Base-by-base conservation (phyloP, 805 yeast genomes). In the Metschnikowia drakensbergensis region DNA sequence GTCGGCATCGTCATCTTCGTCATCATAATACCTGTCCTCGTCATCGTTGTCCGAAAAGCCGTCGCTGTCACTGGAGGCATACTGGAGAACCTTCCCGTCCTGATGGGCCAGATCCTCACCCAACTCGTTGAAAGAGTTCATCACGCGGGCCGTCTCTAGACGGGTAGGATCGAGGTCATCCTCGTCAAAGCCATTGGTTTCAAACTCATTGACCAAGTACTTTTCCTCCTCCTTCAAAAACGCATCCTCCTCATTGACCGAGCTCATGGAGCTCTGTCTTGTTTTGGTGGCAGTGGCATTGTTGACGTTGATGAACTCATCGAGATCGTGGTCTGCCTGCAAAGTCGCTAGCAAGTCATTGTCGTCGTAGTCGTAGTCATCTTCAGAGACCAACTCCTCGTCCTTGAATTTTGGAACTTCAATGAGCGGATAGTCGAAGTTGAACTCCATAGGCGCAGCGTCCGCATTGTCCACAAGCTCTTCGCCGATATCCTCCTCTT, bases 401-500 rank as follows among this genome's bases (percentile, higher is more conserved):
- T 77, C 82, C 41, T 73, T 72, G 50, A 80, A 65, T 52, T 73
- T 76, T 11, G 83, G 84, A 3, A 79, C 83, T 49, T 68, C 77
- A 48, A 77, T 62, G 35, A 69, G 48, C 48, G 68, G 61, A 32
- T 59, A 55, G 44, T 68, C 68, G 41, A 66, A 67, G 31, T 66
- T 68, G 43, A 65, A 60, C 33, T 63, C 68, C 40, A 63, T 54
- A 29, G 46, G 36, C 27, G 51, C 55, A 33, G 49, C 50, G 9
- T 23, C 34, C 5, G 36, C 29, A 10, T 28, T 44, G 17, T 37
- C 44, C 28, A 30, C 48, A 17, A 65, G 57, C 38, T 78, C 86
- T 60, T 82, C 87, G 22, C 87, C 87, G 26, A 81, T 71, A 62
- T 81, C 86, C 59, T 81, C 87, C 40, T 80, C 80, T 39, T 73